Conservation (phyloP, 345 rosid species). For the Bruguiera sexangula region DNA sequence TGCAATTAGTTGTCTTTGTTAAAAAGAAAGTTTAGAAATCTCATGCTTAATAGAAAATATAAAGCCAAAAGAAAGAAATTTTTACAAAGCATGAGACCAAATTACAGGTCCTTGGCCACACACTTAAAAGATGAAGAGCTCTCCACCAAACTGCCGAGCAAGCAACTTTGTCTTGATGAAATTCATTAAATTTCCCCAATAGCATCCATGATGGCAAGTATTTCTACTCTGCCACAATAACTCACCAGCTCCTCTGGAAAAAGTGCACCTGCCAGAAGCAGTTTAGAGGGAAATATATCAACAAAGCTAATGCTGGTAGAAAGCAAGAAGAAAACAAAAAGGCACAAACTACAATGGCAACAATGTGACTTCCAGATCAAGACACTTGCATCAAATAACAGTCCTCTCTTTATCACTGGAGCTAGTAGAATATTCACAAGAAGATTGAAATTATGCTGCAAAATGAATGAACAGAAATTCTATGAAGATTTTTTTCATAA, state of each 20-base stretch:
- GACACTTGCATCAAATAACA: too few relatives aligned
- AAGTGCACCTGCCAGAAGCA: slow-evolving; percentile 59
- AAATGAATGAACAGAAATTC: too few relatives aligned
- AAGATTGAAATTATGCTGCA: too few relatives aligned
- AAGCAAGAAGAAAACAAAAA: too few relatives aligned
- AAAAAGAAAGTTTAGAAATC: neutral
- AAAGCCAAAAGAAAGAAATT: neutral
- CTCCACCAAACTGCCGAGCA: slow-evolving; percentile 69
- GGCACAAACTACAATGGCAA: neutral
- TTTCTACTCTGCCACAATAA: slow-evolving; percentile 67
- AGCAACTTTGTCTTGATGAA: slow-evolving; percentile 55
- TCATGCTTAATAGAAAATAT: neutral
- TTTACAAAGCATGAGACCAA: neutral
- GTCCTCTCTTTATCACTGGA: too few relatives aligned
- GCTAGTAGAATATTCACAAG: too few relatives aligned
- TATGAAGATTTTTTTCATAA: too few relatives aligned
- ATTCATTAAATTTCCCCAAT: slow-evolving; percentile 45
- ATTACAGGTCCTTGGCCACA: too few relatives aligned
- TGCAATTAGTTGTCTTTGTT: neutral
- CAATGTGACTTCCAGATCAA: neutral
- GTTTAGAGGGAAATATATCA: neutral
- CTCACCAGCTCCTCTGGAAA: slow-evolving; percentile 75
- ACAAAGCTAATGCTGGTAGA: too few relatives aligned
- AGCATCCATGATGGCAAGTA: slow-evolving; percentile 63
- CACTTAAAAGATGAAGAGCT: too few relatives aligned